These are phyloP conservation scores for Physcomitrellopsis africana DNA, from an alignment of 225 moss, liverwort and hornwort species.

Conservation along the genomic window DNA sequence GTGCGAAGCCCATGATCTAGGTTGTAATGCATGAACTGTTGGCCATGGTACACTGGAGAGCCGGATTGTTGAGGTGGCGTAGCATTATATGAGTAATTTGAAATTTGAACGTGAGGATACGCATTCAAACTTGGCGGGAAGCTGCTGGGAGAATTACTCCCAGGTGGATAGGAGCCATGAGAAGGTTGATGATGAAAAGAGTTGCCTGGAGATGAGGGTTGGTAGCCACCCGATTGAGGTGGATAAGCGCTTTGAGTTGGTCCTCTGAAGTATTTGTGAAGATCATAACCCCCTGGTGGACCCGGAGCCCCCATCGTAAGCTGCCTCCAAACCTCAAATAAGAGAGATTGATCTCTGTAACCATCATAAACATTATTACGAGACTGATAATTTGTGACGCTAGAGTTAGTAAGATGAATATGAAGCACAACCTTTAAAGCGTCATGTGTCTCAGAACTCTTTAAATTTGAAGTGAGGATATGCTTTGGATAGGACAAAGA, in stretches of 20 bases:
- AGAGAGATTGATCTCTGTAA: constrained; percentile 17
- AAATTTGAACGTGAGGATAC: constrained; percentile 30
- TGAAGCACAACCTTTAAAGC: background rate
- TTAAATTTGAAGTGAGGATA: no score
- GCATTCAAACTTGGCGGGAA: constrained; percentile 35
- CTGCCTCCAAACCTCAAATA: constrained; percentile 21
- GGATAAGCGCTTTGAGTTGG: constrained; percentile 54
- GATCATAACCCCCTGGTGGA: constrained; percentile 71
- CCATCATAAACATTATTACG: constrained; percentile 1
- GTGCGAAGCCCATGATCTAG: constrained; percentile 60
- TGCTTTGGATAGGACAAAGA: no score
- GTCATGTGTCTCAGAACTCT: background rate
- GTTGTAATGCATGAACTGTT: constrained; percentile 64
- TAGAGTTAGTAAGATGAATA: background rate
- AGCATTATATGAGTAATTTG: constrained; percentile 38
- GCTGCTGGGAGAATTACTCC: constrained; percentile 32
- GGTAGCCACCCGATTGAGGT: constrained; percentile 58
- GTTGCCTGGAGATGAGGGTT: constrained; percentile 50
- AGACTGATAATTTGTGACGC: background rate
- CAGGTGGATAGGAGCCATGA: constrained; percentile 43
- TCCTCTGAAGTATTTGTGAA: constrained; percentile 67
- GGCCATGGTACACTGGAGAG: constrained; percentile 64
- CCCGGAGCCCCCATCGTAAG: constrained; percentile 74
- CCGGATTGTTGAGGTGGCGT: constrained; percentile 43
- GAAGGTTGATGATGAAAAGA: constrained; percentile 44